Base-by-base conservation (phyloP, 805 yeast genomes). In the Ogataea sp. region DNA sequence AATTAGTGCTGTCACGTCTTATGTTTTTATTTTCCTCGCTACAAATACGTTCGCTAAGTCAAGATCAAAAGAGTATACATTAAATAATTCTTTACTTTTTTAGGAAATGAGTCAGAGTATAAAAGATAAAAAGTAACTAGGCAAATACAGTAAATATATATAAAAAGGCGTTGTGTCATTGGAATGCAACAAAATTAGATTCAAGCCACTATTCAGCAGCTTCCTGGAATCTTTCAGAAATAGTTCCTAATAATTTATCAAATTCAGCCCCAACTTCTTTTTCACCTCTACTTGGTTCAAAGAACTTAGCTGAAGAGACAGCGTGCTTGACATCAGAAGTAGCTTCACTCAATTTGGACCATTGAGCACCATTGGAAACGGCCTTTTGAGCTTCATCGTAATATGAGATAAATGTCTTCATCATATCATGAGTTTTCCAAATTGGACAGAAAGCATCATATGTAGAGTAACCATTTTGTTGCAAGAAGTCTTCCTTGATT, bases 371-470 rank as follows among this genome's bases (percentile, higher is more conserved):
- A 52, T 83, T 79, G 30, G 96, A 73, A 45, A 90, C 83, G 14
- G 97, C 95, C 70, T 88, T 89, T 69, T 90, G 97, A 25, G 99
- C 97, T 70, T 93, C 97, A 52, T 90, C 97, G 58, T 85, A 79
- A 67, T 93, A 93, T 27, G 88, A 66, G 43, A 89, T 78, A 56
- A 93, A 93, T 10, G 89, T 82, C 65, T 84, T 88, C 97, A 93
- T 89, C 98, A 93, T 93, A 62, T 86, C 93, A 53, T 77, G 83
- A 35, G 99, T 93, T 74, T 93, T 93, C 98, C 98, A 93, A 58
- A 93, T 85, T 50, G 99, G 99, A 70, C 99, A 93, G 83, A 88
- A 93, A 29, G 95, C 96, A 67, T 93, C 99, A 61, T 93, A 93
- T 33, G 95, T 71, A 35, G 98, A 93, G 70, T 93, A 93, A 70